Percentiles rank a stretch among this genome's conserved stretches.
Evolutionary conservation across 306 rosid species (phyloP).

Genomic region (Sicyos baderoa): DNA sequence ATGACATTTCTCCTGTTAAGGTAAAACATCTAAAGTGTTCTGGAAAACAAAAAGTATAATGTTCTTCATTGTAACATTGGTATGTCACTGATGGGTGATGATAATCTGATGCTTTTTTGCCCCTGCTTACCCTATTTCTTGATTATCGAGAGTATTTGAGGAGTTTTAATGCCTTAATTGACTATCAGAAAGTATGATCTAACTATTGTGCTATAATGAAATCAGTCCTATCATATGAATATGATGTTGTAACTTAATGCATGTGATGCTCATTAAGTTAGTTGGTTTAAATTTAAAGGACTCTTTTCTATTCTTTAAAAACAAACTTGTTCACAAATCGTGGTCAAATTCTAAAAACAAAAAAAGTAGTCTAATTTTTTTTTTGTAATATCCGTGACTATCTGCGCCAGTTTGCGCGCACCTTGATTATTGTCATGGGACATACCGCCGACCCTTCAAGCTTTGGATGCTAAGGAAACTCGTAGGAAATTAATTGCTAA

Average conservation of each 20-base stretch:
- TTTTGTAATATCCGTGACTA: no score
- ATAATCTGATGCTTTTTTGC: not conserved
- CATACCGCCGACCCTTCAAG: no score
- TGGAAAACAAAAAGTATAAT: not conserved
- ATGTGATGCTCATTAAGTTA: not conserved
- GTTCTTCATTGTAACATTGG: not conserved
- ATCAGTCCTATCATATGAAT: not conserved
- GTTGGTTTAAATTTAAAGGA: not conserved
- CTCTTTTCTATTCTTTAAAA: not conserved
- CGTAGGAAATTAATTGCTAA: no score
- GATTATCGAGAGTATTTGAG: not conserved
- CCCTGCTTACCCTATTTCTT: not conserved
- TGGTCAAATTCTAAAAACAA: not conserved
- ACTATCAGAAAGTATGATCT: not conserved
- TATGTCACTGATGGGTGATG: conserved; percentile 4
- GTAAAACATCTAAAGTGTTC: conserved; percentile 23
- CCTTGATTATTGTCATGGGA: no score
- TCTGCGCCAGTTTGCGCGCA: no score
- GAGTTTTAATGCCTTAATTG: not conserved
- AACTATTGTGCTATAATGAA: not conserved
- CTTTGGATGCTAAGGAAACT: no score
- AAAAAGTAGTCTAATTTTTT: not conserved
- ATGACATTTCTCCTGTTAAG: conserved; percentile 86
- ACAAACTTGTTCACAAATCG: not conserved
- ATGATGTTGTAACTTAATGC: not conserved